Evolutionary conservation across 2,329 filamentous ascomycete genomes (phyloP), one percentile per base, ranked within the genome.

Genomic region (Orbilia brochopaga): DNA sequence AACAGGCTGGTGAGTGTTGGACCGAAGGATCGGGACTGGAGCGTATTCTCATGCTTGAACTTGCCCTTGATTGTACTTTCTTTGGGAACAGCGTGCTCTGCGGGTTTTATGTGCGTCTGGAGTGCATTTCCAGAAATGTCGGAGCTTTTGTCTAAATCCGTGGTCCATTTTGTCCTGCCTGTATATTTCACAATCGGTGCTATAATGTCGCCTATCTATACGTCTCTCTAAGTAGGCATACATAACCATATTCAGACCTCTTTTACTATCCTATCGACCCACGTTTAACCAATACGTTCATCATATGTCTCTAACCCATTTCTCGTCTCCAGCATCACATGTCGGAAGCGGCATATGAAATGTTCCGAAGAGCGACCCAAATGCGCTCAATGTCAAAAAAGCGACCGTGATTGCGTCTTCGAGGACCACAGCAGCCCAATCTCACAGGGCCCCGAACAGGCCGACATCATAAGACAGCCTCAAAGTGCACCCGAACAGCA

Each of bases 321-420:
- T 21, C 30, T 19, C 21, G 48, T 21, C 30, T 24, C 61, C 73
- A 82, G 80, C 73, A 76, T 81, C 50, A 81, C 80, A 13, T 83
- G 82, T 74, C 80, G 81, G 54, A 79, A 79, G 66, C 78, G 83
- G 63, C 80, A 83, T 69, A 82, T 83, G 75, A 84, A 84, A 77
- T 84, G 83, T 75, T 82, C 83, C 73, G 82, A 84, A 77, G 78
- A 77, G 37, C 81, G 79, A 72, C 82, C 81, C 13, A 76, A 78
- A 32, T 83, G 82, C 73, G 79, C 79, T 40, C 80, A 80, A 74
- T 83, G 81, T 75, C 75, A 78, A 15, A 83, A 82, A 74, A 80
- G 79, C 44, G 77, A 79, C 51, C 79, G 81, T 69, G 78, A 79
- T 62, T 83, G 81, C 74, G 74, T 79, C 13, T 82, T 81, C 75